These are phyloP conservation scores for Coemansia linderi DNA, from an alignment of 371 early-diverging fungal genomes.

Conservation along the genomic window DNA sequence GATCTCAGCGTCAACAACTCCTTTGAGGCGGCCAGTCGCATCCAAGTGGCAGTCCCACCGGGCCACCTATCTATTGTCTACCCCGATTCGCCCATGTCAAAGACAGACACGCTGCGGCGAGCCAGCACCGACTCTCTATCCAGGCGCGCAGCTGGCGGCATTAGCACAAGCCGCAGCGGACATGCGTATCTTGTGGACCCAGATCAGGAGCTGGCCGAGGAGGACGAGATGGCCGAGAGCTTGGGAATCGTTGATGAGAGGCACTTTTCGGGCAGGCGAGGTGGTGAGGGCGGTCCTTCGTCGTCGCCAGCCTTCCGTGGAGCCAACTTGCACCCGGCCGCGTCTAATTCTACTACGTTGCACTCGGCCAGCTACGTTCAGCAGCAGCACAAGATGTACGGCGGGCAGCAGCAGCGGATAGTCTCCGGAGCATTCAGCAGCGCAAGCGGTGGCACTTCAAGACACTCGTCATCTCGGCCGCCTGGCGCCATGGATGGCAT, in stretches of 20 bases:
- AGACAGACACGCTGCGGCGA: conserved; percentile 41
- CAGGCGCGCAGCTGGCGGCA: conserved; percentile 18
- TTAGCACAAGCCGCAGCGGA: conserved; percentile 13
- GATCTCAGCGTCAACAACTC: background rate
- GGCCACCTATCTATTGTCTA: conserved; percentile 50
- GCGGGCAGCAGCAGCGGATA: conserved; percentile 4
- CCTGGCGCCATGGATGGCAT: background rate
- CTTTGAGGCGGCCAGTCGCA: conserved; percentile 12
- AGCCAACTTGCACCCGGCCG: conserved; percentile 26
- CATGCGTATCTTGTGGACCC: conserved; percentile 48
- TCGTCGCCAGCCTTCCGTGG: conserved; percentile 5
- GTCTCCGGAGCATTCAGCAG: background rate
- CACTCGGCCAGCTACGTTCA: conserved; percentile 37
- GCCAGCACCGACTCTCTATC: conserved; percentile 33
- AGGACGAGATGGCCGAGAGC: conserved; percentile 10
- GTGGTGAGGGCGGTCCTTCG: background rate
- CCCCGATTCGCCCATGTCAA: conserved; percentile 53
- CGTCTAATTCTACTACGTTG: conserved; percentile 46
- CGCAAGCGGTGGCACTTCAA: background rate
- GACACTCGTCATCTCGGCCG: background rate
- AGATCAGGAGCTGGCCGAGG: conserved; percentile 13
- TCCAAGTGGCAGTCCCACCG: conserved; percentile 47
- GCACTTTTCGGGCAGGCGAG: background rate
- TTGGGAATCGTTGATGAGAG: background rate
- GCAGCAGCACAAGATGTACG: conserved; percentile 14